Base-by-base conservation (phyloP, 768 basidiomycete species). In the Amanita fuliginea region DNA sequence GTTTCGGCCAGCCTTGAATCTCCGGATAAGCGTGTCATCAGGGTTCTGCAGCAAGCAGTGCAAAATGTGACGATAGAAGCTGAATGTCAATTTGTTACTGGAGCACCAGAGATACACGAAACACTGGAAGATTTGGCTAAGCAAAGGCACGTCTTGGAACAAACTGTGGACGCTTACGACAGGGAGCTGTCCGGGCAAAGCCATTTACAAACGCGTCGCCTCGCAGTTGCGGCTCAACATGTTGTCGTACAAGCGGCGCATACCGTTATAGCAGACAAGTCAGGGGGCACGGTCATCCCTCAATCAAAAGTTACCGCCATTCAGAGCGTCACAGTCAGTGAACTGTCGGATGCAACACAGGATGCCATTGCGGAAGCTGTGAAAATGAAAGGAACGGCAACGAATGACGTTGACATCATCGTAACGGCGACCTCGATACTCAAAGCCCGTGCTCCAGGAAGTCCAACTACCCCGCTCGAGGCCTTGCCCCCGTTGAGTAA, bases 181-280 rank as follows among this genome's bases (percentile, higher is more conserved):
- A 75, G 77, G 51, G 86, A 81, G 48, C 71, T 81, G 39, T 74
- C 74, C 19, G 80, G 77, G 30, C 72, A 76, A 39, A 74, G 67
- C 42, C 71, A 72, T 45, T 57, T 71, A 34, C 74, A 76, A 53
- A 71, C 69, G 65, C 64, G 81, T 59, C 64, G 77, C 58, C 71
- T 89, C 51, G 85, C 83, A 4, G 80, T 78, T 10, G 87, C 86
- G 3, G 87, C 86, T 14, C 84, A 86, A 57, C 80, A 86, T 52
- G 82, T 90, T 49, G 88, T 91, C 41, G 72, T 87, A 30, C 80
- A 86, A 58, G 88, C 88, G 22, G 87, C 88, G 21, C 81, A 87
- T 59, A 76, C 82, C 13, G 73, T 74, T 4, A 68, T 75, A 32
- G 74, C 74, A 30, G 71, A 75, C 59, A 70, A 70, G 43, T 66